Evolutionary conservation across 352 stramenopile species (phyloP).

Genomic region (Phytophthora pisi): DNA sequence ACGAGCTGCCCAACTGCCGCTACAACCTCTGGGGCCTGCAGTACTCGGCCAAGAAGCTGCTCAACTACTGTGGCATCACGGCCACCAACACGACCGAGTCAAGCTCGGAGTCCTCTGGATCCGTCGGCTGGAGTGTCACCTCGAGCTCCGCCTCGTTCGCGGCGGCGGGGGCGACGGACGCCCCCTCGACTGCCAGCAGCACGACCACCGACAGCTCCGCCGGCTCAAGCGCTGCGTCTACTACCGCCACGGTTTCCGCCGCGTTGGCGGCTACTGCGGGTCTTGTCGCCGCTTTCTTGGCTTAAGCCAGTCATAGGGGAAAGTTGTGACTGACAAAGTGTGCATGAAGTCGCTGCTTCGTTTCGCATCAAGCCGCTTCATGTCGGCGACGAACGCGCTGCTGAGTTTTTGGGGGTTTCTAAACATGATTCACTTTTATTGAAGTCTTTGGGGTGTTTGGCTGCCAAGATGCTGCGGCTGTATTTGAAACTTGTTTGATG

Average conservation of each 20-base stretch:
- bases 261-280: slow-evolving; percentile 30
- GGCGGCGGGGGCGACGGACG: slow-evolving; percentile 40
- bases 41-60: slow-evolving; percentile 43
- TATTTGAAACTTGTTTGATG: slow-evolving; percentile 12
- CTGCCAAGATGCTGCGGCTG: not conserved
- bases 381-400: slow-evolving; percentile 14
- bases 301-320: slow-evolving; percentile 20
- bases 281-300: slow-evolving; percentile 37
- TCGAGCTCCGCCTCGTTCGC: slow-evolving; percentile 42
- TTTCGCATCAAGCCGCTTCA: slow-evolving; percentile 16
- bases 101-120: slow-evolving; percentile 13
- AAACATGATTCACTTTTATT: slow-evolving; percentile 38
- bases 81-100: slow-evolving; percentile 39
- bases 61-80: slow-evolving; percentile 58
- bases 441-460: slow-evolving; percentile 4
- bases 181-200: slow-evolving; percentile 32
- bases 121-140: slow-evolving; percentile 30
- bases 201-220: slow-evolving; percentile 19
- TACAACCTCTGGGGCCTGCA: slow-evolving; percentile 61
- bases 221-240: slow-evolving; percentile 22
- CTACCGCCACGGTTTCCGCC: slow-evolving; percentile 18
- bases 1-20: slow-evolving; percentile 60
- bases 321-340: not conserved
- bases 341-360: slow-evolving; percentile 11
- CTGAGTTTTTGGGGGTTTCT: slow-evolving; percentile 17